A percentile compares a stretch with the other conserved stretches of the same genome.
Conservation (phyloP, 192 early-diverging fungal species). For the Entomortierella beljakovae region DNA sequence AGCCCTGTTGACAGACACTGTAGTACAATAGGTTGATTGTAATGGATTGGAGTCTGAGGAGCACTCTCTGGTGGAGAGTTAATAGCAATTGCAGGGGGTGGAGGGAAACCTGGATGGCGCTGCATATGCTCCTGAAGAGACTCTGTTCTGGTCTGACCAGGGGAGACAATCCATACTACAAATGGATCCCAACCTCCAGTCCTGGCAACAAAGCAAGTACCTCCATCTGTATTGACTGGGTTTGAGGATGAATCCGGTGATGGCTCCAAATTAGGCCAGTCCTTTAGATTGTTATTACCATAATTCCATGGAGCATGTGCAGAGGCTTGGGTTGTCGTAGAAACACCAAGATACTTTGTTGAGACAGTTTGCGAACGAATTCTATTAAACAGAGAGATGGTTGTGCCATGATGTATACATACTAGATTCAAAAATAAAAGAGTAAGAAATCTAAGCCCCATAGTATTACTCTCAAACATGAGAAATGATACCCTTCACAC, state of each 20-base stretch:
- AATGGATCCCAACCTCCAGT: conserved; percentile 90
- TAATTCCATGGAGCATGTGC: conserved; percentile 55
- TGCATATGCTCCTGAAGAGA: conserved; percentile 65
- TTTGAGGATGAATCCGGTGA: conserved; percentile 36
- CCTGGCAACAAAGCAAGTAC: conserved; percentile 80
- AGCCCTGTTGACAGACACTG: conserved; percentile 91
- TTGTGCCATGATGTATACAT: conserved; percentile 88
- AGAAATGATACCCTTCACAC: conserved; percentile 6
- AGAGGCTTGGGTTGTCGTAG: conserved; percentile 54
- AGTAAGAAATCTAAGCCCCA: too few species aligned
- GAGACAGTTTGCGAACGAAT: conserved; percentile 90
- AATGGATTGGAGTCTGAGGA: conserved; percentile 78
- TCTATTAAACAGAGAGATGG: conserved; percentile 90
- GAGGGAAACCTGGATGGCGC: conserved; percentile 71
- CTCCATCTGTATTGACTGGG: conserved; percentile 49
- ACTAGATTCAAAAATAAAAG: conserved; percentile 53
- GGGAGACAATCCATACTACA: conserved; percentile 85
- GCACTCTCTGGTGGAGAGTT: conserved; percentile 65
- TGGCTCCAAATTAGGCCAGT: conserved; percentile 45
- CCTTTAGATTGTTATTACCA: conserved; percentile 42
- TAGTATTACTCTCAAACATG: too few species aligned
- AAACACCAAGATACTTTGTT: conserved; percentile 85
- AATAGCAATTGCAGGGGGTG: conserved; percentile 81
- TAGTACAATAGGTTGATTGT: conserved; percentile 89
- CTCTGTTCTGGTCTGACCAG: conserved; percentile 63